phyloP scores from a whole-genome alignment of 257 asterid species.

The Solanum arcanum region DNA sequence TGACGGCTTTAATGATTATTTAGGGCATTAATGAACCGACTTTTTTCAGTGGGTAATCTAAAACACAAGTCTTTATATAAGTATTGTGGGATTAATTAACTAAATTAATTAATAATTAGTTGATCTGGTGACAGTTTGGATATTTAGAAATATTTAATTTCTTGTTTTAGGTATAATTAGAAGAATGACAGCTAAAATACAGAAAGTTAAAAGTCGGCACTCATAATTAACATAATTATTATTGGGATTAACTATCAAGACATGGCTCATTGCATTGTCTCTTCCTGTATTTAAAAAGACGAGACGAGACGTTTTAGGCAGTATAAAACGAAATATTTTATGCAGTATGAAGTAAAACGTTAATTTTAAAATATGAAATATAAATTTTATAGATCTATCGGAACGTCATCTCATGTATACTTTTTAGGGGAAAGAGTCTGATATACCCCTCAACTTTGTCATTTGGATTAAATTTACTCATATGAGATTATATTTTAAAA shows the following conservation, averaged over 20 bases:
- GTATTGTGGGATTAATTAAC: conserved; percentile 2
- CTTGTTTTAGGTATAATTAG: not conserved
- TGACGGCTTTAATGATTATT: conserved; percentile 13
- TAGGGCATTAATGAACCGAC: conserved; percentile 19
- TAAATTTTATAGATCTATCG: too few relatives aligned
- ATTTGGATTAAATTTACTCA: too few relatives aligned
- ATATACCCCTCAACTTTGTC: too few relatives aligned
- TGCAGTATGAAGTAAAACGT: fast-evolving
- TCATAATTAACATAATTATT: not conserved
- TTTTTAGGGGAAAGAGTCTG: too few relatives aligned
- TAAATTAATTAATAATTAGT: not conserved
- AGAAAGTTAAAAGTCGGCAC: not conserved
- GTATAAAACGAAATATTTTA: too few relatives aligned
- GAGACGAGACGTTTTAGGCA: too few relatives aligned
- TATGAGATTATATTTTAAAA: too few relatives aligned
- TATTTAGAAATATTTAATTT: not conserved
- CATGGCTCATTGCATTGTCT: not conserved
- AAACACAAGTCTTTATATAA: conserved; percentile 16
- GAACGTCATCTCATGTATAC: too few relatives aligned
- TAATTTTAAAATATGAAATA: fast-evolving
- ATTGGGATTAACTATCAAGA: not conserved
- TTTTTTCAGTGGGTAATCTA: conserved; percentile 22
- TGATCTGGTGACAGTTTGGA: not conserved
- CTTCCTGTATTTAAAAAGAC: not conserved
- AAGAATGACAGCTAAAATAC: not conserved